phyloP scores from a whole-genome alignment of 2,329 filamentous ascomycete species.

The Fusarium sp. region DNA sequence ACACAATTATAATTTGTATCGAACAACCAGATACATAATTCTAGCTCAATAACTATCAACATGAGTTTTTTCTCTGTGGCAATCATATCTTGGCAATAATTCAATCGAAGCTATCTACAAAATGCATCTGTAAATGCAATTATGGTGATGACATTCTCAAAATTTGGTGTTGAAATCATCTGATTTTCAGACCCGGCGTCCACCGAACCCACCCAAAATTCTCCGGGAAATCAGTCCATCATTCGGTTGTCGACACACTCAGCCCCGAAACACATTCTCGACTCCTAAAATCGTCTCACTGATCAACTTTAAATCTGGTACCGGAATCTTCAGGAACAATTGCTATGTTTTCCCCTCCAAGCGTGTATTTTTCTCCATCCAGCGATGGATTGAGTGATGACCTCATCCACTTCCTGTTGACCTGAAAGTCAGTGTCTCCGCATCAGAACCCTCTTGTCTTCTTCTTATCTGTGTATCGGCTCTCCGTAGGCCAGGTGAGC shows the following conservation, averaged over 20 bases:
- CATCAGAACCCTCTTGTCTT: not conserved
- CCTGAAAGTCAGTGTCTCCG: not conserved
- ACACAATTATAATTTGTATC: too few relatives aligned
- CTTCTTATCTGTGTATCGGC: not conserved
- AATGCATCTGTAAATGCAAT: not conserved
- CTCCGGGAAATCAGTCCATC: slow-evolving; percentile 26
- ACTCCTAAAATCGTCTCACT: not conserved
- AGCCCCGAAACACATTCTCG: not conserved
- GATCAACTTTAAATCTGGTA: rapidly evolving
- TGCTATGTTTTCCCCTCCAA: not conserved
- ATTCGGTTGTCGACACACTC: slow-evolving; percentile 1
- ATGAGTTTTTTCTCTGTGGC: rapidly evolving
- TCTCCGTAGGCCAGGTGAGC: not conserved
- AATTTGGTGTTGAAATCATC: slow-evolving; percentile 3
- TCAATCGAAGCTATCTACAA: too few relatives aligned
- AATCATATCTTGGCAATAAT: rapidly evolving
- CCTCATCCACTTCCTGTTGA: not conserved
- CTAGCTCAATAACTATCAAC: not conserved
- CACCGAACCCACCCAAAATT: slow-evolving; percentile 20
- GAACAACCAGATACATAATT: too few relatives aligned
- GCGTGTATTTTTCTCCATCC: not conserved
- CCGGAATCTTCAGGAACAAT: not conserved
- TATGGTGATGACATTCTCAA: not conserved
- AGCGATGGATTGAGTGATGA: not conserved
- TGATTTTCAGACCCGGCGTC: slow-evolving; percentile 27